Evolutionary conservation across 768 basidiomycete genomes (phyloP).

Genomic region (Cystobasidium ongulense): DNA sequence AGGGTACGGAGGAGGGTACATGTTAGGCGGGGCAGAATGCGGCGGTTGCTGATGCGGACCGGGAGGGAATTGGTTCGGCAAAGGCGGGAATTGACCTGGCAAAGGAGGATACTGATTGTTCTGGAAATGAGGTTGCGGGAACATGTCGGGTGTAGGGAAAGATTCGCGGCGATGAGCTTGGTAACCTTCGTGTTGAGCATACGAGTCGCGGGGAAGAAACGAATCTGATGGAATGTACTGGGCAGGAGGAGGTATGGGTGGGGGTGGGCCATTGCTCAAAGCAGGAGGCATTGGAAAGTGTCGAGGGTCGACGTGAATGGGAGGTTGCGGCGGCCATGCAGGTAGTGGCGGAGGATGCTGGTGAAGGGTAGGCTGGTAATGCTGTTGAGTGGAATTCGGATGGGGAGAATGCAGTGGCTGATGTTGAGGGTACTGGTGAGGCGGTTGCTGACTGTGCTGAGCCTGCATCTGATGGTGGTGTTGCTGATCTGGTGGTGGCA

Average conservation of each 20-base stretch:
- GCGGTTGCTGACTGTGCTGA: neutral
- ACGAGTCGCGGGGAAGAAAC: neutral
- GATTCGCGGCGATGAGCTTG: neutral
- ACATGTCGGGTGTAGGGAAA: neutral
- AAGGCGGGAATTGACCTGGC: slow-evolving; percentile 3
- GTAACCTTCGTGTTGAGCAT: neutral
- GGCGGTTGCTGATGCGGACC: neutral
- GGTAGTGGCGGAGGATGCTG: slow-evolving; percentile 9
- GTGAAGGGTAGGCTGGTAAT: neutral
- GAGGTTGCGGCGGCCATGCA: slow-evolving; percentile 8
- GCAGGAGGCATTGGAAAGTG: neutral
- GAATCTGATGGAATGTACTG: neutral
- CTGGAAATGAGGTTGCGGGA: neutral
- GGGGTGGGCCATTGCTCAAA: neutral
- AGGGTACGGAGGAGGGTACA: neutral
- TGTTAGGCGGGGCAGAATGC: neutral
- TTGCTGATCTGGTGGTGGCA: neutral
- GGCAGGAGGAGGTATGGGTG: neutral
- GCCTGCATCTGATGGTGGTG: neutral
- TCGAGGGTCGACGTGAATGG: neutral
- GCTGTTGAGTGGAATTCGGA: neutral
- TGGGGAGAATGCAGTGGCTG: neutral
- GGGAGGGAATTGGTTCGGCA: slow-evolving; percentile 1
- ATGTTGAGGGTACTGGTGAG: neutral
- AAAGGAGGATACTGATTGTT: neutral